These are phyloP conservation scores for Talaromyces nanjingensis DNA, from an alignment of 495 filamentous ascomycete genomes.

Conservation along the genomic window DNA sequence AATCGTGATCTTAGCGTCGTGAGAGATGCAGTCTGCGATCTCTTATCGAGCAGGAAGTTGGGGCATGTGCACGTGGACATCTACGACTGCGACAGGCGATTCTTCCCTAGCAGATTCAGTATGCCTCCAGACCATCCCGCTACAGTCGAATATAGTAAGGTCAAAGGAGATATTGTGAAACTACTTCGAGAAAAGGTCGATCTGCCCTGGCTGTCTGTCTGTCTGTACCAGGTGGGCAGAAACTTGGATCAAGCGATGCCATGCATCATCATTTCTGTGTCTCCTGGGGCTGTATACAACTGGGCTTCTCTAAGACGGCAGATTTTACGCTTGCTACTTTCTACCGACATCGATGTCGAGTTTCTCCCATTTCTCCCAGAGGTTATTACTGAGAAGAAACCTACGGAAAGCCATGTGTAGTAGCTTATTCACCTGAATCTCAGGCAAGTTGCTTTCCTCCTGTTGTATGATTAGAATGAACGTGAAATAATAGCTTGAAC, in stretches of 20 bases:
- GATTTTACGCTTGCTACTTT: background rate
- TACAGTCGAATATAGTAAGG: background rate
- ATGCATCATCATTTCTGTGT: background rate
- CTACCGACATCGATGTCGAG: background rate
- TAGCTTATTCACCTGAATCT: background rate
- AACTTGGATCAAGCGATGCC: background rate
- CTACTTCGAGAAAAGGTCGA: background rate
- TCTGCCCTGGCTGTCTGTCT: background rate
- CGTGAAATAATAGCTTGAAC: background rate
- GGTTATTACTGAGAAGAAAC: background rate
- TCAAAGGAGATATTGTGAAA: background rate
- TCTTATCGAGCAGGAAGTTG: background rate
- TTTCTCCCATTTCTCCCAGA: background rate
- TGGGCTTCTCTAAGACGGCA: background rate
- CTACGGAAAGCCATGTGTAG: background rate
- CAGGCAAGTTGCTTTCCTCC: background rate
- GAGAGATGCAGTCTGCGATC: background rate
- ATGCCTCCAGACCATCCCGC: background rate
- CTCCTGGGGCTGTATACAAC: background rate
- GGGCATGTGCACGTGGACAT: background rate
- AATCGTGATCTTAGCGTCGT: background rate
- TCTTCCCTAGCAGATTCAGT: background rate
- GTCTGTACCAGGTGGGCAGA: background rate
- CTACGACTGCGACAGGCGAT: background rate
- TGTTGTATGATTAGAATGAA: background rate